Evolutionary conservation across 495 filamentous ascomycete genomes (phyloP).

Genomic region (Penicillium nucicola): DNA sequence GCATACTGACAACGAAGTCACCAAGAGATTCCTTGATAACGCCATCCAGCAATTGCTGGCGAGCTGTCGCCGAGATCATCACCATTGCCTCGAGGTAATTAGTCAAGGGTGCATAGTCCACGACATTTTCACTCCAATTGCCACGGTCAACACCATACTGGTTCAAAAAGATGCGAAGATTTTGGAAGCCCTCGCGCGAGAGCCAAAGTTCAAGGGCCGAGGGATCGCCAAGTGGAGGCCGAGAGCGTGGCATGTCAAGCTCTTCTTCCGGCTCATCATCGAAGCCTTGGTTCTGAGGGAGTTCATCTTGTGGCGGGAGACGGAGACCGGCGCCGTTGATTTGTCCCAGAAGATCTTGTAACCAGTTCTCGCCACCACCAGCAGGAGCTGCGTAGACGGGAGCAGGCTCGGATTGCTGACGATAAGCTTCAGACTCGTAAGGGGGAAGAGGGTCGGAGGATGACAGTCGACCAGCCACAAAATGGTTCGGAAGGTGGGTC

Average conservation of each 20-base stretch:
- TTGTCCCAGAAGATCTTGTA: constrained; percentile 41
- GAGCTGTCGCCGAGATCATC: constrained; percentile 23
- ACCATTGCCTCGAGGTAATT: constrained; percentile 39
- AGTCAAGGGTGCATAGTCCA: constrained; percentile 34
- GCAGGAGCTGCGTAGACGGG: constrained; percentile 38
- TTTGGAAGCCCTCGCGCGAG: constrained; percentile 30
- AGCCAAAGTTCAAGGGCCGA: constrained; percentile 38
- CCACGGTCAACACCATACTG: constrained; percentile 45
- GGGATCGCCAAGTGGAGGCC: constrained; percentile 28
- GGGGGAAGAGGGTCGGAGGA: constrained; percentile 46
- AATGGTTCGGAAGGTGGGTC: constrained; percentile 40
- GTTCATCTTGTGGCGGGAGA: not conserved
- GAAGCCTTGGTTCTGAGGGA: not conserved
- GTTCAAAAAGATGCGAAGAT: constrained; percentile 34
- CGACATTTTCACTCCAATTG: constrained; percentile 38
- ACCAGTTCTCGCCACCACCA: constrained; percentile 35
- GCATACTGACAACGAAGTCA: constrained; percentile 37
- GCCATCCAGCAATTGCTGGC: constrained; percentile 29
- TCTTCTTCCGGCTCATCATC: constrained; percentile 10
- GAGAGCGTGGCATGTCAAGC: constrained; percentile 6
- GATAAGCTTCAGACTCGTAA: constrained; percentile 40
- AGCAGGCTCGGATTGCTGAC: constrained; percentile 36
- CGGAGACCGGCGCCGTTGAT: constrained; percentile 18
- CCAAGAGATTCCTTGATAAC: constrained; percentile 35
- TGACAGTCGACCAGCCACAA: constrained; percentile 41